phyloP scores from a whole-genome alignment of 768 basidiomycete species.

The Suillus cothurnatus region DNA sequence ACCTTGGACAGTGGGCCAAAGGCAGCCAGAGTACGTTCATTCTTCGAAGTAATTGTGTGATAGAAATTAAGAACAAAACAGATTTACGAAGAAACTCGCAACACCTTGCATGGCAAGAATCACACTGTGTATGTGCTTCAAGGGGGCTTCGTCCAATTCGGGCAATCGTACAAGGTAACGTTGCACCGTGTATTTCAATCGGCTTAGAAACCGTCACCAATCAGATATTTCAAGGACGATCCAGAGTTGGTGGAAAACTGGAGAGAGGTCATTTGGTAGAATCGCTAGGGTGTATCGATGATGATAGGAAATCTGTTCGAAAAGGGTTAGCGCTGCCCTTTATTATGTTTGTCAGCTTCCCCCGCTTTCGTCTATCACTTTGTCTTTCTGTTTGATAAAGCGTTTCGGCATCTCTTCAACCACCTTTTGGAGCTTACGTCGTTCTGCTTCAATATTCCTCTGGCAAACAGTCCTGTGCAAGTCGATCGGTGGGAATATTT shows the following conservation, averaged over 20 bases:
- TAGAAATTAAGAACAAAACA: constrained; percentile 29
- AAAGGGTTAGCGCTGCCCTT: background rate
- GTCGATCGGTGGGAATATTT: constrained; percentile 5
- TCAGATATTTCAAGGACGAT: constrained; percentile 49
- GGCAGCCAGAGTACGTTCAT: constrained; percentile 63
- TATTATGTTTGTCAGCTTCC: constrained; percentile 4
- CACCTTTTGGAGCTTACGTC: constrained; percentile 53
- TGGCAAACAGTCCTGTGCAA: constrained; percentile 64
- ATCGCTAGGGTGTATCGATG: constrained; percentile 10
- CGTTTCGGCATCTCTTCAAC: constrained; percentile 64
- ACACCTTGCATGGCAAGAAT: constrained; percentile 43
- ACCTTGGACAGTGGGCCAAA: constrained; percentile 62
- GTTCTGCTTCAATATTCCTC: constrained; percentile 53
- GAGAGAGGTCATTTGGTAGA: constrained; percentile 65
- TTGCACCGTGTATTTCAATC: background rate
- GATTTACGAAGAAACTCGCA: constrained; percentile 71
- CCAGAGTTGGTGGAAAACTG: constrained; percentile 75
- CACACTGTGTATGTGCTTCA: constrained; percentile 67
- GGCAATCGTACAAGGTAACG: constrained; percentile 63
- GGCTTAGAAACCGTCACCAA: background rate
- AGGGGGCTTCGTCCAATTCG: constrained; percentile 76
- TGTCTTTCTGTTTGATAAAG: constrained; percentile 45
- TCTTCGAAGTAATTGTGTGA: background rate
- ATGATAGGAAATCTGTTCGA: background rate
- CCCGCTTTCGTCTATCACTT: constrained; percentile 14